Conservation (phyloP, 805 yeast genomes). For the Candida coleopterorum region DNA sequence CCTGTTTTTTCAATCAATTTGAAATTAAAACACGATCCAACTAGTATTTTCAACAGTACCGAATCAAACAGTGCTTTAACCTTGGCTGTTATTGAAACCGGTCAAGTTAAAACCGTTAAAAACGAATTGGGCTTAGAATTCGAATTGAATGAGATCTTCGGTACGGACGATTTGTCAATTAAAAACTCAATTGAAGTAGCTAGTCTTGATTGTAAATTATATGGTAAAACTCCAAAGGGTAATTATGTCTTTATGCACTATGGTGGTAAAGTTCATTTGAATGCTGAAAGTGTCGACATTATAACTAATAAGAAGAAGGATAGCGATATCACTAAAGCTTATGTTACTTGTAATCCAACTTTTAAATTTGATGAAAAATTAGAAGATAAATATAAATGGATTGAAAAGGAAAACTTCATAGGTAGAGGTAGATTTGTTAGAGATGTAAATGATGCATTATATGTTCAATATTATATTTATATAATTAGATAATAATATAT, state of each 20-base stretch:
- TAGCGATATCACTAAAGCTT: constrained; percentile 41
- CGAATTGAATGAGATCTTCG: constrained; percentile 25
- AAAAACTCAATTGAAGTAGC: constrained; percentile 21
- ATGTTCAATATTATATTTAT: constrained; percentile 54
- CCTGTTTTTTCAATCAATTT: constrained; percentile 30
- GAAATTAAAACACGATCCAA: constrained; percentile 19
- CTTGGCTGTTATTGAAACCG: constrained; percentile 21
- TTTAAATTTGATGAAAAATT: constrained; percentile 39
- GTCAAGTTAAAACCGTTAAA: constrained; percentile 25
- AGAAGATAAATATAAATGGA: constrained; percentile 48
- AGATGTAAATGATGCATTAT: constrained; percentile 38
- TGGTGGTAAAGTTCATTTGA: constrained; percentile 44
- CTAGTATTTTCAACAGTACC: constrained; percentile 13
- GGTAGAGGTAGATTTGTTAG: constrained; percentile 60
- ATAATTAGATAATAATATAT: constrained; percentile 17
- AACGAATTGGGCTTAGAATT: constrained; percentile 29
- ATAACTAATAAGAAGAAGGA: constrained; percentile 23
- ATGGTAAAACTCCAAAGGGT: constrained; percentile 42
- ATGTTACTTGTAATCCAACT: constrained; percentile 45
- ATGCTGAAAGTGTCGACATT: constrained; percentile 30
- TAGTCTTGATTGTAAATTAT: constrained; percentile 47
- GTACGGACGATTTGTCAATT: constrained; percentile 46
- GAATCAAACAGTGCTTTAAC: constrained; percentile 16
- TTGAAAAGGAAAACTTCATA: constrained; percentile 40
- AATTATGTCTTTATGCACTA: constrained; percentile 40